Percentiles rank a stretch among this genome's conserved stretches.
Conservation (phyloP, 148 eudicot species). For the Spergularia bocconei region DNA sequence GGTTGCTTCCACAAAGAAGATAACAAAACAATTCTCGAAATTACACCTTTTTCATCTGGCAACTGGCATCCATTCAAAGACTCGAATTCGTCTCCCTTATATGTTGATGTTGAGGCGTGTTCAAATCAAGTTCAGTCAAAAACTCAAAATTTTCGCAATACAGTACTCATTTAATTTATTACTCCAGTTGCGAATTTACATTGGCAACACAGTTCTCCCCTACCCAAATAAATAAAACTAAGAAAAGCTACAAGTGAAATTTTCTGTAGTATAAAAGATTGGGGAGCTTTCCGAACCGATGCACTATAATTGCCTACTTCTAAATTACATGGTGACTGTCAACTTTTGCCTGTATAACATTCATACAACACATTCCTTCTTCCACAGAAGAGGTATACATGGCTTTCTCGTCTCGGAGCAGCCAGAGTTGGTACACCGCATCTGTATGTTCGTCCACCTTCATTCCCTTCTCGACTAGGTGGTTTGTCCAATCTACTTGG, state of each 20-base stretch:
- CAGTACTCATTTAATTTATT: too few species aligned
- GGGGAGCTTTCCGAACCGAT: too few species aligned
- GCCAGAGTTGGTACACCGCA: not conserved
- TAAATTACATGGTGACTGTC: constrained; percentile 10
- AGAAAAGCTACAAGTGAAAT: not conserved
- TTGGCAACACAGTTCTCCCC: not conserved
- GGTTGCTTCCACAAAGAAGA: too few species aligned
- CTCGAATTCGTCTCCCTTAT: too few species aligned
- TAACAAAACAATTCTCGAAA: too few species aligned
- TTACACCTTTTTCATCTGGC: too few species aligned
- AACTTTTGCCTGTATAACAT: constrained; percentile 1
- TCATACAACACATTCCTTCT: not conserved
- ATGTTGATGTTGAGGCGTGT: too few species aligned
- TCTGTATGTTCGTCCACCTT: not conserved
- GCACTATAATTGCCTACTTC: constrained; percentile 10
- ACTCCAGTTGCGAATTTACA: not conserved
- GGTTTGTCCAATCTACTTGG: not conserved
- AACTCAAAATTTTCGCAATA: too few species aligned
- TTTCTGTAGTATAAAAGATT: not conserved
- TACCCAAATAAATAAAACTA: not conserved
- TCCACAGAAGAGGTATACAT: not conserved
- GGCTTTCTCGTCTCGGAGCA: not conserved
- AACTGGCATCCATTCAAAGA: too few species aligned
- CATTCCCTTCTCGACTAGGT: not conserved
- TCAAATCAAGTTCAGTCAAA: too few species aligned